Evolutionary conservation across 768 basidiomycete genomes (phyloP).

Genomic region (Leccinum subgranulosum): DNA sequence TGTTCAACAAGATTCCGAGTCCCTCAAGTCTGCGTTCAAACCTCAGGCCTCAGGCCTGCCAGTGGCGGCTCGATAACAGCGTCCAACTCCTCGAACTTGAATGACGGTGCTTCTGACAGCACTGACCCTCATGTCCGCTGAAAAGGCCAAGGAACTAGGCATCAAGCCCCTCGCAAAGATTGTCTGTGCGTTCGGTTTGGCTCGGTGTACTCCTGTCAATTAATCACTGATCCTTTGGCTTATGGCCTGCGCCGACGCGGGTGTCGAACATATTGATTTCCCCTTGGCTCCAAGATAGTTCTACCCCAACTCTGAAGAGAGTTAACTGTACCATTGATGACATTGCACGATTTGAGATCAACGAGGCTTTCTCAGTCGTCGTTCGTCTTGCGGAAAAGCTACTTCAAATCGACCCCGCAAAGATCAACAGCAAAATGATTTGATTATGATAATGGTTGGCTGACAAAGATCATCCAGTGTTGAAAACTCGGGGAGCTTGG

Average conservation of each 20-base stretch:
- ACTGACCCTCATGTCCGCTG: constrained; percentile 89
- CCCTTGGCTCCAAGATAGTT: constrained; percentile 92
- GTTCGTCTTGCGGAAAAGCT: constrained; percentile 88
- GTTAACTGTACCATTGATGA: constrained; percentile 82
- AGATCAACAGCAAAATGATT: constrained; percentile 71
- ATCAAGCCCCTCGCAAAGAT: constrained; percentile 92
- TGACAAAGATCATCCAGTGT: constrained; percentile 54
- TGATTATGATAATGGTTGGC: constrained; percentile 3
- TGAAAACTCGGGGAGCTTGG: constrained; percentile 89
- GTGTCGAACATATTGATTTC: constrained; percentile 96
- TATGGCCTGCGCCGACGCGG: constrained; percentile 93
- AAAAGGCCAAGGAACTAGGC: constrained; percentile 88
- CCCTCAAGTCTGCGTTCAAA: constrained; percentile 88
- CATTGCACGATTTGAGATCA: constrained; percentile 92
- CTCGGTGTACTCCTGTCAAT: not conserved
- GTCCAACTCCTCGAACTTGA: constrained; percentile 92
- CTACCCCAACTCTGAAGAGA: constrained; percentile 79
- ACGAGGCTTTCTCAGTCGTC: constrained; percentile 97
- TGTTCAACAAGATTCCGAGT: constrained; percentile 96
- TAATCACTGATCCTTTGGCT: constrained; percentile 3
- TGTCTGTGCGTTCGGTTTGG: constrained; percentile 61
- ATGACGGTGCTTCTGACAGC: constrained; percentile 98
- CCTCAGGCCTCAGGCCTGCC: too few relatives aligned
- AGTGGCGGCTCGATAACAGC: constrained; percentile 78
- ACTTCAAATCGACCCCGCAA: constrained; percentile 76